phyloP scores from a whole-genome alignment of 2,329 filamentous ascomycete species.

The Ceratocystis smalleyi region DNA sequence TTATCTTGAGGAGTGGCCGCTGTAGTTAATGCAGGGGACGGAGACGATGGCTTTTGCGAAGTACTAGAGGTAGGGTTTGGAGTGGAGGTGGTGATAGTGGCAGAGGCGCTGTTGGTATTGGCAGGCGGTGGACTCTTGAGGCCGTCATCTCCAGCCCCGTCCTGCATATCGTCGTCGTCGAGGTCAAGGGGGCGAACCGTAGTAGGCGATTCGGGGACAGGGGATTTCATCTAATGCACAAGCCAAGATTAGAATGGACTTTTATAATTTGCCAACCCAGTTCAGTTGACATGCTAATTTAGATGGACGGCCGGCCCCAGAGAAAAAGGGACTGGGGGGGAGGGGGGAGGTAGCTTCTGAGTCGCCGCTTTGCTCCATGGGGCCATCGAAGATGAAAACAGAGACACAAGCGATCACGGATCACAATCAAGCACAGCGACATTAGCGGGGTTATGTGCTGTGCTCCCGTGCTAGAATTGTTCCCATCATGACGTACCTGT shows the following conservation, averaged over 20 bases:
- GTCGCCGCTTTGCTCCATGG: not conserved
- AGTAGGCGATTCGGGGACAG: slow-evolving; percentile 47
- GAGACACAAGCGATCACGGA: not conserved
- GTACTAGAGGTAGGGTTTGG: slow-evolving; percentile 21
- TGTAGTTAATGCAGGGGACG: slow-evolving; percentile 19
- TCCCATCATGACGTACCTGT: slow-evolving; percentile 24
- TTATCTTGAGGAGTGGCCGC: slow-evolving; percentile 20
- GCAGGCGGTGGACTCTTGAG: slow-evolving; percentile 17
- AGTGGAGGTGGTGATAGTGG: slow-evolving; percentile 10
- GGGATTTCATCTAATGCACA: slow-evolving; percentile 29
- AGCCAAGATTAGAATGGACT: not conserved
- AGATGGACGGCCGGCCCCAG: not conserved
- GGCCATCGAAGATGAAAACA: not conserved
- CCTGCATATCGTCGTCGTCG: slow-evolving; percentile 55
- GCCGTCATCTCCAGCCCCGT: slow-evolving; percentile 34
- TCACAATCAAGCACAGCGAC: not conserved
- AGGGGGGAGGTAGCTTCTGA: not conserved
- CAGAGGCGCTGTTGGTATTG: slow-evolving; percentile 11
- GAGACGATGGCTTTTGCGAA: slow-evolving; percentile 20
- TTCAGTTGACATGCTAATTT: not conserved
- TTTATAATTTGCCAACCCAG: not conserved
- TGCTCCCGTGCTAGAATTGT: slow-evolving; percentile 19
- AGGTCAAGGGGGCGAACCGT: slow-evolving; percentile 50
- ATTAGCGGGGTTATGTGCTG: not conserved
- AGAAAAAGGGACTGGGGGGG: not conserved